Evolutionary conservation across 2,329 filamentous ascomycete genomes (phyloP).

Genomic region (Bisporella sp.): DNA sequence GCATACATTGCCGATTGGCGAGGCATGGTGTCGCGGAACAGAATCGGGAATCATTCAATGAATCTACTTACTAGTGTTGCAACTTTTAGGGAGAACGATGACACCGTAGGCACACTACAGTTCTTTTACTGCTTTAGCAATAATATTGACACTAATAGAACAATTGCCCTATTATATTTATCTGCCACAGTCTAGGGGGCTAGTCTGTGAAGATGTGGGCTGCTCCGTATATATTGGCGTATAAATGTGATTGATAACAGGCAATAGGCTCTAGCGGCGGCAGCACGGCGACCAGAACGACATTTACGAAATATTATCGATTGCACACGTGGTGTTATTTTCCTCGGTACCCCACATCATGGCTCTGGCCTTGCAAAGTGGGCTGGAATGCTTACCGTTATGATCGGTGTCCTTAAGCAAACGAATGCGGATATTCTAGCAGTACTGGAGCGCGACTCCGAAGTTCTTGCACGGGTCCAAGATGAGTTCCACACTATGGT

Average conservation of each 20-base stretch:
- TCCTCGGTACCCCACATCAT: conserved; percentile 33
- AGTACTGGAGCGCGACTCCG: conserved; percentile 21
- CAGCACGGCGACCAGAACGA: conserved; percentile 24
- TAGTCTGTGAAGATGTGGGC: neutral
- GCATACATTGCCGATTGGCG: conserved; percentile 2
- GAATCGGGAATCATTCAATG: neutral
- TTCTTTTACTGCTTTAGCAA: neutral
- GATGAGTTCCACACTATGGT: conserved; percentile 15
- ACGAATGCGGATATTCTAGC: conserved; percentile 29
- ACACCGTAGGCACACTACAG: neutral
- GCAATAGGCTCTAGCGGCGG: neutral
- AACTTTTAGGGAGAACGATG: too few relatives aligned
- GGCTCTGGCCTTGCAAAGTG: conserved; percentile 30
- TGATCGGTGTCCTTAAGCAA: conserved; percentile 9
- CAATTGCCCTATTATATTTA: neutral
- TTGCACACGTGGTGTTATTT: conserved; percentile 24
- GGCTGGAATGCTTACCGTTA: conserved; percentile 23
- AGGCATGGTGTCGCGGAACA: neutral
- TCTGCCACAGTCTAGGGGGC: neutral
- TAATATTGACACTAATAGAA: conserved; percentile 3
- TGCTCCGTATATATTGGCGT: too few relatives aligned
- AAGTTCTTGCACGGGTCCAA: conserved; percentile 22
- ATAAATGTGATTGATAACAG: neutral
- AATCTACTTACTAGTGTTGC: neutral
- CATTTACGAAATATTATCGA: conserved; percentile 27